Evolutionary conservation across 495 filamentous ascomycete genomes (phyloP), one percentile per base, ranked within the genome.

Genomic region (Xylaria intraflava): DNA sequence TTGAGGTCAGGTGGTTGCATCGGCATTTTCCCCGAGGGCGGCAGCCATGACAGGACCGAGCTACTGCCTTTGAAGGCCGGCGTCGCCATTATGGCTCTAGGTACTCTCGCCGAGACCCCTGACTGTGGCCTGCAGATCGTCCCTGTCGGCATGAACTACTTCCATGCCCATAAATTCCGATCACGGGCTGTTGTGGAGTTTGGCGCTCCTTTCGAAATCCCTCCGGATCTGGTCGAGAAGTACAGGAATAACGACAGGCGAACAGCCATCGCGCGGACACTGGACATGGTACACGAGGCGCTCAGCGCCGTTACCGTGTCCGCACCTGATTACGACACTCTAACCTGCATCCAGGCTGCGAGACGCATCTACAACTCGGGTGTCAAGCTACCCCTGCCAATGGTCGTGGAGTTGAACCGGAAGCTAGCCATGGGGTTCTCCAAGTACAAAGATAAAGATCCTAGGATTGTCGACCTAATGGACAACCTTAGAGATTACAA

Each of bases 141-240:
- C n/a, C 94, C 94, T n/a, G 92, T 90, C 45, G 94, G 94, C 55
- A 97, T 97, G 93, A 99, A 99, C 65, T 99, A 99, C 70, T 99
- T 99, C 72, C 93, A 99, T 70, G 87, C 93, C 4, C 93, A 99
- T 72, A 99, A 97, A 67, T 99, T 99, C 71, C 84, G 93, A 16
- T 99, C 93, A 45, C 80, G 93, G 65, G 94, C 94, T 33, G 93
- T 99, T 1, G 82, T 99, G 54, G 93, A 99, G 60, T 99, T 99
- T 66, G 93, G 94, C 19, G 83, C 78, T 23, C 90, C 93, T 2
- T 76, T 97, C 30, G 86, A 94, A 52, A 81, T 96, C 8, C 87
- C 89, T 1, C 70, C 67, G 23, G 86, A 95, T 59, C 71, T 96
- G 4, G 90, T 96, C 2, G 80, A 95, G 26, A 79, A 88, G 67